Evolutionary conservation across 352 stramenopile genomes (phyloP).

Genomic region (Peronospora tabacina): DNA sequence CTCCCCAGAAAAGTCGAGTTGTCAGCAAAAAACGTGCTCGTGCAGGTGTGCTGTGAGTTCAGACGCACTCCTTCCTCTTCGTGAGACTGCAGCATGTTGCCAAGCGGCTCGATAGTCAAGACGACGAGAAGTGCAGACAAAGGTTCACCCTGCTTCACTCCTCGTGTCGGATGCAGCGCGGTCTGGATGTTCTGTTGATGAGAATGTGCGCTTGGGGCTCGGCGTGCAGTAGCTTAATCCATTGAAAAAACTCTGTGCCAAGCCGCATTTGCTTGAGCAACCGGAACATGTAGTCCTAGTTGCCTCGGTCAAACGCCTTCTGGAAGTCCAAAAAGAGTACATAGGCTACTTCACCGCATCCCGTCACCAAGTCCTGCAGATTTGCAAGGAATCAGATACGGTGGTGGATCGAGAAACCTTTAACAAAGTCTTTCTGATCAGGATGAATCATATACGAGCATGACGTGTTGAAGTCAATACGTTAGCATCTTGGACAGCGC

Average conservation of each 20-base stretch:
- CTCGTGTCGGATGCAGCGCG: background rate
- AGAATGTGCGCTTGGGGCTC: background rate
- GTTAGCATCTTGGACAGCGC: background rate
- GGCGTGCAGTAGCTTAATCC: background rate
- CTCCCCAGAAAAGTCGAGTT: constrained; percentile 1
- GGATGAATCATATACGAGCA: background rate
- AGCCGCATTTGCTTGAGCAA: background rate
- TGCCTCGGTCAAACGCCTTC: constrained; percentile 4
- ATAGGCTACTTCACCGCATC: background rate
- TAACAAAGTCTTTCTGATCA: constrained; percentile 2
- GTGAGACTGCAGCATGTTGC: constrained; percentile 1
- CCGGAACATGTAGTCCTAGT: constrained; percentile 3
- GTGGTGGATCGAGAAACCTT: background rate
- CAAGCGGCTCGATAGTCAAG: background rate
- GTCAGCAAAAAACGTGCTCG: constrained; percentile 3
- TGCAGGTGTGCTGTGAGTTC: background rate
- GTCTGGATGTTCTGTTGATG: background rate
- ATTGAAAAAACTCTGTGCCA: background rate
- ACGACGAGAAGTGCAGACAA: background rate
- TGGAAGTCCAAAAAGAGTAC: constrained; percentile 5
- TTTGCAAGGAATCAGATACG: background rate
- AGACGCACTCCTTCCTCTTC: background rate
- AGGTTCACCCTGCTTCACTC: constrained; percentile 1
- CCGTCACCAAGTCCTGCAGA: background rate
- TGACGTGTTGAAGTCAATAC: background rate